Evolutionary conservation across 257 asterid genomes (phyloP), one percentile per base, ranked within the genome.

Genomic region (Solanum chiquidenum): DNA sequence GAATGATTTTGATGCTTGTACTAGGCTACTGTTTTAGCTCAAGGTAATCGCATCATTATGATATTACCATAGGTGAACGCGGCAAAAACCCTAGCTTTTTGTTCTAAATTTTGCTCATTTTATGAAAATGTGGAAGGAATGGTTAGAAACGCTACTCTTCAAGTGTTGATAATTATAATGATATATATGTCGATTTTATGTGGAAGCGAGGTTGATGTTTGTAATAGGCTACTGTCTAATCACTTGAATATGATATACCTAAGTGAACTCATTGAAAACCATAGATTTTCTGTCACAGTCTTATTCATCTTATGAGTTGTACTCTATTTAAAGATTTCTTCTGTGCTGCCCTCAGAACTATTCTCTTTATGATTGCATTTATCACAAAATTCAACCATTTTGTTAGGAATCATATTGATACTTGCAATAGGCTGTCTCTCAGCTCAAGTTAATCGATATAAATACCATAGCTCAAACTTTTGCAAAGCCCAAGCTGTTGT

Each of bases 11-110:
- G 95, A 93, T 87, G 89, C 94, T 73, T 95, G 96, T 68, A 58
- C 88, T 83, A 89, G 55, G 12, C 92, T 95, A n/a, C 95, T 94
- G 71, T 93, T 95, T 38, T 93, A 94, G 91, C 98, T 96, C 83
- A 96, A 94, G 98, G 98, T 94, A 88, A 23, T 34, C 9, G 46
- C 44, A 34, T 9, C 46, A 18, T 13, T 13, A 68, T 13, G 21
- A 27, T 68, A 6, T 27, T 52, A 27, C 21, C 37, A 27, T 27
- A 27, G 21, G 35, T 14, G 37, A 68, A 68, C 7, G 29, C 52
- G 9, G 44, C 0, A n/a, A 42, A 88, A 52, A 7, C 86, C 76
- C 87, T 86, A 66, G 21, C 4, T 35, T 20, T 16, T 12, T 29
- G 46, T 10, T 25, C 23, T 2, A 12, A 44, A 13, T 38, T 14